Evolutionary conservation across 768 basidiomycete genomes (phyloP).

Genomic region (Boletus barrowsii): DNA sequence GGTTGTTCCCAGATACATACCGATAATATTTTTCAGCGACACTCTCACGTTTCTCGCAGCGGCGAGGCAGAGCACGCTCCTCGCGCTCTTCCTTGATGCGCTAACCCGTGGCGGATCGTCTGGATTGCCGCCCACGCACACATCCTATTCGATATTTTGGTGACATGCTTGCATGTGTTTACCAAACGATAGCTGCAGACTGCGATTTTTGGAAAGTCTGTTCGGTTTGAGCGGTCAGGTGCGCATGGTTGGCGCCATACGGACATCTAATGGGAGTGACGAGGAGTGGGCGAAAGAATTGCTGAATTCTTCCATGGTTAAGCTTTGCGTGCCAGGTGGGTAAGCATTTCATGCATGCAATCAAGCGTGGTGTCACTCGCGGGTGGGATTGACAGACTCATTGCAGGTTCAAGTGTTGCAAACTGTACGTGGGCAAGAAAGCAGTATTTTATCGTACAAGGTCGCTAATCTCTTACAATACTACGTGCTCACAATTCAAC

Average conservation of each 20-base stretch:
- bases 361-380: neutral
- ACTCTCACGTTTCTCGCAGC: constrained; percentile 72
- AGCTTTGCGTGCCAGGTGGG: constrained; percentile 82
- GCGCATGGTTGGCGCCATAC: constrained; percentile 74
- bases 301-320: constrained; percentile 79
- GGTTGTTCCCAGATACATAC: neutral
- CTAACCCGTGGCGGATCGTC: constrained; percentile 85
- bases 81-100: constrained; percentile 78
- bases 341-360: neutral
- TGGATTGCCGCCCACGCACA: constrained; percentile 89
- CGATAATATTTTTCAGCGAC: constrained; percentile 46
- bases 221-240: constrained; percentile 58
- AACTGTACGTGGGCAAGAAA: constrained; percentile 91
- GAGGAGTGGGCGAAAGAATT: constrained; percentile 77
- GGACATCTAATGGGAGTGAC: constrained; percentile 51
- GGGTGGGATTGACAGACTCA: neutral
- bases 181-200: constrained; percentile 93
- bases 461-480: constrained; percentile 95
- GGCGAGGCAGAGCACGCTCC: constrained; percentile 79
- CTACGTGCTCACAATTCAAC: constrained; percentile 87
- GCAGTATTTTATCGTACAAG: constrained; percentile 87
- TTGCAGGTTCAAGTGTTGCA: constrained; percentile 83
- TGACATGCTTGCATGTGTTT: constrained; percentile 98
- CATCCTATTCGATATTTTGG: constrained; percentile 93
- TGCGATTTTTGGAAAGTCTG: constrained; percentile 88